Evolutionary conservation across 768 basidiomycete genomes (phyloP).

Genomic region (Macrolepiota fuliginosa): DNA sequence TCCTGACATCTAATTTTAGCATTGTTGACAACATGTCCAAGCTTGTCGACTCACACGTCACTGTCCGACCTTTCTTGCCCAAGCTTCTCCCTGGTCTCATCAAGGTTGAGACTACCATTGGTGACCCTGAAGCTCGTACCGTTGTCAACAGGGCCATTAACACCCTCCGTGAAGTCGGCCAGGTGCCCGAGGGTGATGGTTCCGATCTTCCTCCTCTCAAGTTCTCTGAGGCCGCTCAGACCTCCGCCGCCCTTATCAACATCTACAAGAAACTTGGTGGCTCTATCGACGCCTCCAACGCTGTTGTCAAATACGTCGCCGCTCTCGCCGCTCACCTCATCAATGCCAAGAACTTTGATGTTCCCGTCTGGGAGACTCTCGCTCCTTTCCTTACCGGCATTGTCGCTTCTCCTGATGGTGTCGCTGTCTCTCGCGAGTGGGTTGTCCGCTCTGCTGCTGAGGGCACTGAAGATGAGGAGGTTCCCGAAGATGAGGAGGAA

Average conservation of each 20-base stretch:
- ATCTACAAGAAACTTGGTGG: slow-evolving; percentile 86
- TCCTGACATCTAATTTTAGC: slow-evolving; percentile 36
- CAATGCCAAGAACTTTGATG: slow-evolving; percentile 90
- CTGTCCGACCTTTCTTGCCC: slow-evolving; percentile 95
- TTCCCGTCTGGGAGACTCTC: slow-evolving; percentile 82
- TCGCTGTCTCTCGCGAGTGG: slow-evolving; percentile 76
- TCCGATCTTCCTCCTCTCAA: slow-evolving; percentile 88
- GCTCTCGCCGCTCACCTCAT: slow-evolving; percentile 83
- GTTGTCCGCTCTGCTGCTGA: slow-evolving; percentile 87
- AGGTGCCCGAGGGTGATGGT: slow-evolving; percentile 84
- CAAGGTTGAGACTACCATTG: slow-evolving; percentile 93
- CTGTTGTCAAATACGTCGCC: slow-evolving; percentile 66
- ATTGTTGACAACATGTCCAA: slow-evolving; percentile 99
- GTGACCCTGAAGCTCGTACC: slow-evolving; percentile 96
- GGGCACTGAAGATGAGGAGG: slow-evolving; percentile 64
- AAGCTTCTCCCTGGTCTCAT: slow-evolving; percentile 93
- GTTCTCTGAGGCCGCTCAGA: slow-evolving; percentile 64
- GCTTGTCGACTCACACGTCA: slow-evolving; percentile 92
- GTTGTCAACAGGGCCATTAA: slow-evolving; percentile 90
- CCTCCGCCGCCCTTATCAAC: slow-evolving; percentile 62
- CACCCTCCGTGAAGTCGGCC: slow-evolving; percentile 93
- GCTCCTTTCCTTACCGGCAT: slow-evolving; percentile 74
- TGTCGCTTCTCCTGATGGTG: slow-evolving; percentile 60
- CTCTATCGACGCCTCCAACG: slow-evolving; percentile 54
- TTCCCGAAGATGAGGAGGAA: slow-evolving; percentile 89